Conservation (phyloP, 495 filamentous ascomycete species). For the Achaetomiella virescens region DNA sequence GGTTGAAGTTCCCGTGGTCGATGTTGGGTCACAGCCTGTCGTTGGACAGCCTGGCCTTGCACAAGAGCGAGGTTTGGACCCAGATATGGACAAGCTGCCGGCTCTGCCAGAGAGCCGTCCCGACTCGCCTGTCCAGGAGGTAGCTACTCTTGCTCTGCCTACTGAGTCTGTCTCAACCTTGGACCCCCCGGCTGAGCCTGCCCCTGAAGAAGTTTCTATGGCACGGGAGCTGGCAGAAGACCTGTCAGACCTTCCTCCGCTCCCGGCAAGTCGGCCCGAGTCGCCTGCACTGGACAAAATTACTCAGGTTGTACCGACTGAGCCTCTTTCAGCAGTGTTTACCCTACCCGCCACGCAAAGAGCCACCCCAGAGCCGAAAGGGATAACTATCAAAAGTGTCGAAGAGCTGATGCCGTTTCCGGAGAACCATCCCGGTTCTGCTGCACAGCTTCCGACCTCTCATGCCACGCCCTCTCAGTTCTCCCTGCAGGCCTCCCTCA, state of each 20-base stretch:
- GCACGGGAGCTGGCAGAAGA: background rate
- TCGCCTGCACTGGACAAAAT: slow-evolving; percentile 1
- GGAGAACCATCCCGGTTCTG: slow-evolving; percentile 12
- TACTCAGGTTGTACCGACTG: background rate
- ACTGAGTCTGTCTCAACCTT: background rate
- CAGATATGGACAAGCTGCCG: slow-evolving; percentile 8
- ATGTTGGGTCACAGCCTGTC: too few species aligned
- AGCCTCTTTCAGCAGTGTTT: background rate
- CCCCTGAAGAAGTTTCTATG: background rate
- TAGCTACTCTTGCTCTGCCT: background rate
- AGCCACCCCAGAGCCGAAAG: background rate
- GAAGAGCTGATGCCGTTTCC: slow-evolving; percentile 11
- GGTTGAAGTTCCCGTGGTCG: background rate
- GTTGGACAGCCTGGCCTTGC: background rate
- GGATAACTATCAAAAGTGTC: background rate
- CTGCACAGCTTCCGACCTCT: background rate
- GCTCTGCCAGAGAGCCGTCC: slow-evolving; percentile 15
- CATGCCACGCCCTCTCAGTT: background rate
- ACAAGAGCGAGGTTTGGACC: background rate
- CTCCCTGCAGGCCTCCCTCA: background rate
- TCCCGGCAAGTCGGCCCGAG: slow-evolving; percentile 8
- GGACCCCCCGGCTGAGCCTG: background rate
- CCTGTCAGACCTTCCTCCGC: background rate
- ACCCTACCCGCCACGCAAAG: background rate
- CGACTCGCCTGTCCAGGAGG: background rate